Percentiles rank a stretch among this genome's conserved stretches.
These are phyloP conservation scores for Tetradesmus obliquus DNA, from an alignment of 139 green algal species.

Conservation along the genomic window DNA sequence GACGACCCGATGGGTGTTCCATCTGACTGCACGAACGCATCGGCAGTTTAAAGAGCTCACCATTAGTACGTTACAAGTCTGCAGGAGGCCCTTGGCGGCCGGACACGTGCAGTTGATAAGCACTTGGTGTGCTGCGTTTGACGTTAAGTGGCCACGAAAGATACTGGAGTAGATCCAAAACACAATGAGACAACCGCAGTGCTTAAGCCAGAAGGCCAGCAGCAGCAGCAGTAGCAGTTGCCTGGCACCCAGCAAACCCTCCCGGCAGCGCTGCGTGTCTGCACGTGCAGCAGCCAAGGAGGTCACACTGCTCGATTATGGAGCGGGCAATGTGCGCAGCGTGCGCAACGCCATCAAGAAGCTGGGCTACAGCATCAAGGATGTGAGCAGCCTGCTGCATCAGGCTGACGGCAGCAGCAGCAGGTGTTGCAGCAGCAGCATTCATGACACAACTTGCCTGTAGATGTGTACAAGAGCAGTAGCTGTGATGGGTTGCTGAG, in stretches of 20 bases:
- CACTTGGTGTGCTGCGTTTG: neutral
- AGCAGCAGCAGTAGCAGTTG: slow-evolving; percentile 20
- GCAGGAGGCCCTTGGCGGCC: neutral
- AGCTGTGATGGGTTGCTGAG: too few species aligned
- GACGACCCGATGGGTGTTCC: neutral
- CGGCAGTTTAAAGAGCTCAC: neutral
- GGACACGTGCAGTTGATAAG: neutral
- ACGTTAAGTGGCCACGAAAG: neutral
- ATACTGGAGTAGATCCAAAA: neutral
- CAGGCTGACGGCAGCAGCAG: neutral
- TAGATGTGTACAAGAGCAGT: neutral
- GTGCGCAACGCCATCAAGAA: slow-evolving; percentile 96
- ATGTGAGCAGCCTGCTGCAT: slow-evolving; percentile 71
- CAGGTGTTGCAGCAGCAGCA: neutral
- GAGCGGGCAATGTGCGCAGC: slow-evolving; percentile 97
- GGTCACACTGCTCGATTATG: slow-evolving; percentile 98
- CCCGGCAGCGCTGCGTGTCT: neutral
- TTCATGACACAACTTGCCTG: too few species aligned
- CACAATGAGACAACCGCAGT: neutral
- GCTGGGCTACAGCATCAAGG: slow-evolving; percentile 92
- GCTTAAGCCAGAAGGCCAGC: neutral
- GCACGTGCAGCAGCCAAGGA: slow-evolving; percentile 49
- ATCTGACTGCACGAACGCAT: neutral
- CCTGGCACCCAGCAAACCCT: slow-evolving; percentile 9
- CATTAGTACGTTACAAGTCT: neutral